A percentile compares a stretch with the other conserved stretches of the same genome.
Evolutionary conservation across 2,329 filamentous ascomycete species (phyloP).

Genomic region (Ophiostoma ulmi): DNA sequence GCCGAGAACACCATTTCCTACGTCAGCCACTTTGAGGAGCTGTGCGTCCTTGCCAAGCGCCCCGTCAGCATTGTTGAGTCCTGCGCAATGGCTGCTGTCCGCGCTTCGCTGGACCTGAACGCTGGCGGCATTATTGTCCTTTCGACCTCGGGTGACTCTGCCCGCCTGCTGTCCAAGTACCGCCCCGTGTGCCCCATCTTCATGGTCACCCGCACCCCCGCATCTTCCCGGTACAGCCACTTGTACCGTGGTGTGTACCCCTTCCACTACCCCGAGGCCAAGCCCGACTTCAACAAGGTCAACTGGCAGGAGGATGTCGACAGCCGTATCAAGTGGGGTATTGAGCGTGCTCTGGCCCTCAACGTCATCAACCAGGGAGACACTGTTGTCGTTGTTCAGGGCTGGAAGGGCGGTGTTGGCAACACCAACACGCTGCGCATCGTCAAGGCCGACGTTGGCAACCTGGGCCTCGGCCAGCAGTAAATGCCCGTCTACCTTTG

Average conservation of each 20-base stretch:
- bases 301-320: constrained; percentile 99
- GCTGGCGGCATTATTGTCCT: constrained; percentile 93
- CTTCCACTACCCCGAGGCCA: constrained; percentile 86
- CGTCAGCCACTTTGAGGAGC: constrained; percentile 92
- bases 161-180: constrained; percentile 95
- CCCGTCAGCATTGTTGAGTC: constrained; percentile 88
- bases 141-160: constrained; percentile 91
- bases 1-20: constrained; percentile 97
- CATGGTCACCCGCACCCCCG: constrained; percentile 89
- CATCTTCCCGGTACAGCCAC: constrained; percentile 83
- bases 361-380: constrained; percentile 68
- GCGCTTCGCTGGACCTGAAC: constrained; percentile 91
- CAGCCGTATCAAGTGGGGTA: constrained; percentile 94
- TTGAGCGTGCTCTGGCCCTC: constrained; percentile 79
- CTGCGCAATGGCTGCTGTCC: constrained; percentile 94
- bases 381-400: constrained; percentile 76
- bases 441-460: constrained; percentile 55
- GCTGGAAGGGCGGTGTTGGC: constrained; percentile 87
- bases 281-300: constrained; percentile 87
- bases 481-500: constrained; percentile 23
- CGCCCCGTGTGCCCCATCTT: constrained; percentile 98
- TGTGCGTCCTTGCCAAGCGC: constrained; percentile 74
- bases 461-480: constrained; percentile 51
- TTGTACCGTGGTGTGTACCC: constrained; percentile 97
- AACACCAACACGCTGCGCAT: constrained; percentile 78